phyloP scores from a whole-genome alignment of 108 stramenopile genomes.

The Hondaea fermentalgiana region DNA sequence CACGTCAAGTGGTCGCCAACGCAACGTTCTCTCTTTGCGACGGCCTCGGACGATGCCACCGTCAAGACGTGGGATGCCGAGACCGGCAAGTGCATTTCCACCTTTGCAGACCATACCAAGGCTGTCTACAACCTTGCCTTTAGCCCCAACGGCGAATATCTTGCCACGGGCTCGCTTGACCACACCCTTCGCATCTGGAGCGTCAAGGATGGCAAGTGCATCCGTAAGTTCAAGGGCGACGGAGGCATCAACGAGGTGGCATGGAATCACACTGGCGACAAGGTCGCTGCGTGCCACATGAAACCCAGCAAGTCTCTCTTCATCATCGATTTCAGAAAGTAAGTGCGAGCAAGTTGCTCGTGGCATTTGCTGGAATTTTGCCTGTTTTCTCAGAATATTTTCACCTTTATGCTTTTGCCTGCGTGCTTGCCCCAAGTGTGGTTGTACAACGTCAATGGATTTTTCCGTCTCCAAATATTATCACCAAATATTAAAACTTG shows the following conservation, averaged over 20 bases:
- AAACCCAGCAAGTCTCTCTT: neutral
- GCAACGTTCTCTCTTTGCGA: neutral
- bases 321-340: neutral
- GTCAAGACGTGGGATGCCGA: neutral
- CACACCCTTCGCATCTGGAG: slow-evolving; percentile 4
- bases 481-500: too few species aligned
- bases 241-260: neutral
- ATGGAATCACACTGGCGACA: slow-evolving; percentile 9
- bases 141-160: neutral
- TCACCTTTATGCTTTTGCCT: too few species aligned
- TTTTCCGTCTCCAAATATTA: too few species aligned
- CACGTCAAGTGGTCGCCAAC: slow-evolving; percentile 18
- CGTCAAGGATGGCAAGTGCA: neutral
- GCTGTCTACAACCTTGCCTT: neutral
- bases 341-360: neutral
- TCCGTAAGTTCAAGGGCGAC: neutral
- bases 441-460: too few species aligned
- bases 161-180: neutral
- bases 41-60: slow-evolving; percentile 17
- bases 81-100: neutral
- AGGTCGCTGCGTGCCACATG: neutral
- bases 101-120: neutral
- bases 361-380: too few species aligned
- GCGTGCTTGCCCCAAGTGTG: too few species aligned
- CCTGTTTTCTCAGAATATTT: too few species aligned